These are phyloP conservation scores for Agroathelia rolfsii DNA, from an alignment of 1,284 basidiomycete species.

Conservation along the genomic window DNA sequence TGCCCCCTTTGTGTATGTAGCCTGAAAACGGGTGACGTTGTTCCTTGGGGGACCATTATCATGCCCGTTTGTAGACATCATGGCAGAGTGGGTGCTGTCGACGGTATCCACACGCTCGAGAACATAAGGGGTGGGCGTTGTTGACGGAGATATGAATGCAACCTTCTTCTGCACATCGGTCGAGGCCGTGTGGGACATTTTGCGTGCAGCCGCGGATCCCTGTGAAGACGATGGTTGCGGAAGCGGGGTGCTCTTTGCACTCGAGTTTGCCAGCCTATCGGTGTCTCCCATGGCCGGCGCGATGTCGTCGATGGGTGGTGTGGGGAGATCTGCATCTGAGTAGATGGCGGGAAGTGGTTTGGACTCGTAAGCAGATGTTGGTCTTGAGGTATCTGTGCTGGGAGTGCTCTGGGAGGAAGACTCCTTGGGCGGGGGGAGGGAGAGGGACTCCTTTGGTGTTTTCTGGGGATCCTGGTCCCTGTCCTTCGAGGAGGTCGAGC, in stretches of 20 bases:
- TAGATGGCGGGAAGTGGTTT: conserved; percentile 66
- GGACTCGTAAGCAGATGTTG: conserved; percentile 14
- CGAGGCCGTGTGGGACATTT: conserved; percentile 29
- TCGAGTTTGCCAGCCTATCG: conserved; percentile 24
- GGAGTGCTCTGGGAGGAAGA: conserved; percentile 23
- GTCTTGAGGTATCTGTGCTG: conserved; percentile 49
- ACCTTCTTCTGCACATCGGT: conserved; percentile 67
- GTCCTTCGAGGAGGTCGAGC: conserved; percentile 56
- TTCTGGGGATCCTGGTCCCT: conserved; percentile 37
- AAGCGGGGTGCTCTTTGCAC: conserved; percentile 23
- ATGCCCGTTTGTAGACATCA: conserved; percentile 18
- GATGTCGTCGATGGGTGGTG: conserved; percentile 38
- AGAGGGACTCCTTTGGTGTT: conserved; percentile 21
- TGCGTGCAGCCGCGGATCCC: conserved; percentile 39
- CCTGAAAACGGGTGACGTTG: conserved; percentile 64
- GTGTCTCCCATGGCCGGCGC: conserved; percentile 16
- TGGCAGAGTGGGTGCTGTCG: conserved; percentile 5
- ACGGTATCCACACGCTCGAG: neutral
- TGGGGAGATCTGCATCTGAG: conserved; percentile 35
- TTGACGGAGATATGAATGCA: conserved; percentile 72
- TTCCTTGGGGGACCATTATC: conserved; percentile 47
- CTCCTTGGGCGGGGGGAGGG: conserved; percentile 19
- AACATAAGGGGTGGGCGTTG: conserved; percentile 37
- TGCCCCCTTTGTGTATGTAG: conserved; percentile 56
- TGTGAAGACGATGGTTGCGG: conserved; percentile 16